A percentile compares a stretch with the other conserved stretches of the same genome.
Conservation (phyloP, 176 grass and related monocot genomes). For the Urochloa ruziziensis region DNA sequence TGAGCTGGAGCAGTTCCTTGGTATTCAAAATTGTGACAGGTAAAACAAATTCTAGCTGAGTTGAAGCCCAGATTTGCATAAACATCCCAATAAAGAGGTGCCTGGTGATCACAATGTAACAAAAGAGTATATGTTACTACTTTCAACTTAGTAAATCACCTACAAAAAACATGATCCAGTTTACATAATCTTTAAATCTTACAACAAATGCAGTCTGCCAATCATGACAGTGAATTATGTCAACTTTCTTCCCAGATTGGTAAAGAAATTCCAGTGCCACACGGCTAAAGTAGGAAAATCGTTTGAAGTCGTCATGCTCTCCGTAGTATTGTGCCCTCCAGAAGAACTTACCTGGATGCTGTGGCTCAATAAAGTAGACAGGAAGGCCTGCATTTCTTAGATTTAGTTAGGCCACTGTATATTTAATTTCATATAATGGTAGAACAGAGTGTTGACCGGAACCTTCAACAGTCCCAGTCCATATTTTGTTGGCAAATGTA, state of each 20-base stretch:
- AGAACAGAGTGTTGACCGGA: conserved; percentile 9
- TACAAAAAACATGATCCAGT: conserved; percentile 20
- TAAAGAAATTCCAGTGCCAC: conserved; percentile 84
- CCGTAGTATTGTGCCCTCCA: conserved; percentile 88
- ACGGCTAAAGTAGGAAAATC: conserved; percentile 91
- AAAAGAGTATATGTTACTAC: background rate
- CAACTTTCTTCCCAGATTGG: conserved; percentile 75
- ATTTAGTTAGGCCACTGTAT: conserved; percentile 29
- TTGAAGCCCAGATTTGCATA: conserved; percentile 80
- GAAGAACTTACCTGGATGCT: conserved; percentile 87
- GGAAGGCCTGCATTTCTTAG: conserved; percentile 69
- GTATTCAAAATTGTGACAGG: conserved; percentile 98
- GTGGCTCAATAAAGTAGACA: conserved; percentile 94
- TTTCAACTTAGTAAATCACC: conserved; percentile 9
- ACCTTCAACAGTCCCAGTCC: conserved; percentile 97
- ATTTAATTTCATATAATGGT: conserved; percentile 13
- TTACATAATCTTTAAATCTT: conserved; percentile 30
- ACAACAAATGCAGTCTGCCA: conserved; percentile 99
- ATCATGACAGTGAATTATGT: conserved; percentile 99
- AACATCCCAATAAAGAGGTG: conserved; percentile 97
- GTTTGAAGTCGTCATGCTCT: conserved; percentile 92
- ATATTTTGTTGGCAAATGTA: conserved; percentile 90
- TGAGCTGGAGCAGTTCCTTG: conserved; percentile 78
- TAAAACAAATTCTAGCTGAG: conserved; percentile 95
- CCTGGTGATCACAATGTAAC: conserved; percentile 34